Conservation (phyloP, 345 rosid genomes). For the Corchorus olitorius region DNA sequence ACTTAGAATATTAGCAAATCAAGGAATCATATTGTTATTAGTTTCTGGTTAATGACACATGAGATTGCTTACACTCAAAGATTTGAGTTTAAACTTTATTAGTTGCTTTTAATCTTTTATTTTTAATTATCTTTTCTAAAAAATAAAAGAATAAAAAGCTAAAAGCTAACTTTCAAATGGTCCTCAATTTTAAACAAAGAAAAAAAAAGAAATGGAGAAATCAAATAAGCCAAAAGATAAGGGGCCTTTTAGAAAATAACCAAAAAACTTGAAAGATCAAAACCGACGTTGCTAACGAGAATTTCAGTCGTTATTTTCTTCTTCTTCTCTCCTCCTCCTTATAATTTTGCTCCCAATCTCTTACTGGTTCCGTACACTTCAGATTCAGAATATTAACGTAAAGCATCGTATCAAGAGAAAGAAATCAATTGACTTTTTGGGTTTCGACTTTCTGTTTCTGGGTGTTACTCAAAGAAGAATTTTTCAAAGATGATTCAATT, state of each 20-base stretch:
- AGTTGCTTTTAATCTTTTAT: not conserved
- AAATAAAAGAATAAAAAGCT: not conserved
- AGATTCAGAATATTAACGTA: not conserved
- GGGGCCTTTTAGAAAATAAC: not conserved
- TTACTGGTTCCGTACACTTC: not conserved
- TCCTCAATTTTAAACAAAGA: not conserved
- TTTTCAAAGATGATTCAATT: slow-evolving; percentile 60
- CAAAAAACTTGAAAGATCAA: not conserved
- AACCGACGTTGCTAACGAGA: not conserved
- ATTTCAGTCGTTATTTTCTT: not conserved
- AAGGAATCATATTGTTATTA: too few relatives aligned
- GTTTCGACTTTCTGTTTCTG: not conserved
- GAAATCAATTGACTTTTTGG: not conserved
- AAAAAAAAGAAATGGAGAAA: not conserved
- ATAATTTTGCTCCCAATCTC: not conserved
- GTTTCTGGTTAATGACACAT: not conserved
- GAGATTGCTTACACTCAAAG: not conserved
- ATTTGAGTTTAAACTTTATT: not conserved
- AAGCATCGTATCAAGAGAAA: not conserved
- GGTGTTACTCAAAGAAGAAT: not conserved
- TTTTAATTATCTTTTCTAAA: too few relatives aligned
- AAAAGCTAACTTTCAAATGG: not conserved
- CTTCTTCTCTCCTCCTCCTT: not conserved
- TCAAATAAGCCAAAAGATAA: not conserved
- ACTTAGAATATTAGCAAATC: too few relatives aligned